Evolutionary conservation across 257 asterid genomes (phyloP), one percentile per base, ranked within the genome.

Genomic region (Penstemon davidsonii): DNA sequence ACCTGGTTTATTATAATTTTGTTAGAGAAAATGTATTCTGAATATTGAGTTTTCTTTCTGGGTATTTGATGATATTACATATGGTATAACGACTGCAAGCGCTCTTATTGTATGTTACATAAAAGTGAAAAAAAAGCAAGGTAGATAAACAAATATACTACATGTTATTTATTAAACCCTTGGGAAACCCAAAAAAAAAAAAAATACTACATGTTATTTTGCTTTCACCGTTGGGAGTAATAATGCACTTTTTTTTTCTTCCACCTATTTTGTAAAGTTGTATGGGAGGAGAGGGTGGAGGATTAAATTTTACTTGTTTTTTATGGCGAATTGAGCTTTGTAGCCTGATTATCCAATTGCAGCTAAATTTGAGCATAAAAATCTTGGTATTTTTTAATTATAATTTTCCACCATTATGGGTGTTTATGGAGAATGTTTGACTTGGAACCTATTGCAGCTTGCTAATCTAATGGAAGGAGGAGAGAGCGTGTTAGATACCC

Each of bases 391-490:
- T 55, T 57, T 18, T 53, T 54, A 7, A 7, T 41, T 41, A 37
- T 5, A 12, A 39, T 15, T 41, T 12, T 5, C 33, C 50, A 12
- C 47, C 44, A 40, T 41, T 13, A 25, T 62, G 43, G 41, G 43
- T 25, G 60, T 63, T 12, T 71, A 40, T 50, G 44, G 64, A 58
- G 66, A 55, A 5, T 52, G 39, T 66, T 57, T 75, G 66, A 76
- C 54, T 51, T 62, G 42, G 64, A 64, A 12, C 41, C 4, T 39
- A 38, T 7, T 56, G 73, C 78, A 71, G 86, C 33, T 54, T 57
- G 49, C 60, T 64, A 37, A 57, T 66, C 45, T 45, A 61, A 88
- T 88, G 97, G 89, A 83, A 72, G 78, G 85, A 65, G 89, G 76
- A 55, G 86, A 86, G 52, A 78, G 82, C 69, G 60, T 92, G 70